Evolutionary conservation across 202 grass and related monocot species (phyloP).

Genomic region (Setaria viridis): DNA sequence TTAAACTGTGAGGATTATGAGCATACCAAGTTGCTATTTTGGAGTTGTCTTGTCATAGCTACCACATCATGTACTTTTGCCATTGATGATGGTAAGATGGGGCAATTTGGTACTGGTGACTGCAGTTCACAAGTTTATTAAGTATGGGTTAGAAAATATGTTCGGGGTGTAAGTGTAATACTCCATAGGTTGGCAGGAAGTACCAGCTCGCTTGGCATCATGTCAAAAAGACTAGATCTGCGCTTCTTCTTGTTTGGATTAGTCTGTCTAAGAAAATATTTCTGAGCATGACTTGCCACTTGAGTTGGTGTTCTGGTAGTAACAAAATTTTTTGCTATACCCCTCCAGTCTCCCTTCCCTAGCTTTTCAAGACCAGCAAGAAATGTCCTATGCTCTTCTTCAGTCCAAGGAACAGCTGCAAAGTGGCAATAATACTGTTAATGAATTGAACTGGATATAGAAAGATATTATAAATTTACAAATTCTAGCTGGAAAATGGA

Average conservation of each 20-base stretch:
- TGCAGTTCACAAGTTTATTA: conserved; percentile 46
- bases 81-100: conserved; percentile 51
- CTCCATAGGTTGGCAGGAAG: conserved; percentile 32
- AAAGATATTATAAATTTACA: conserved; percentile 22
- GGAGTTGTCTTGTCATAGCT: conserved; percentile 59
- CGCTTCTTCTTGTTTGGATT: conserved; percentile 78
- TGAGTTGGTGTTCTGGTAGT: conserved; percentile 70
- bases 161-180: conserved; percentile 34
- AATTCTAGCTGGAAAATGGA: conserved; percentile 30
- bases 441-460: background rate
- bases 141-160: conserved; percentile 34
- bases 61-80: conserved; percentile 59
- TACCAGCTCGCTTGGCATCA: conserved; percentile 59
- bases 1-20: conserved; percentile 34
- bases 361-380: conserved; percentile 71
- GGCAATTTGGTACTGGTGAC: conserved; percentile 52
- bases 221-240: conserved; percentile 68
- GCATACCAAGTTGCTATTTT: conserved; percentile 61
- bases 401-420: conserved; percentile 71
- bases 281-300: conserved; percentile 74
- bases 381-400: conserved; percentile 76
- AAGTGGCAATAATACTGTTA: conserved; percentile 15
- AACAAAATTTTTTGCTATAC: conserved; percentile 66
- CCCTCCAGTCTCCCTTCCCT: conserved; percentile 72
- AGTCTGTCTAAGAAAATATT: conserved; percentile 67